Percentiles rank a stretch among this genome's conserved stretches.
Evolutionary conservation across 148 eudicot genomes (phyloP).

Genomic region (Limonium bicolor): DNA sequence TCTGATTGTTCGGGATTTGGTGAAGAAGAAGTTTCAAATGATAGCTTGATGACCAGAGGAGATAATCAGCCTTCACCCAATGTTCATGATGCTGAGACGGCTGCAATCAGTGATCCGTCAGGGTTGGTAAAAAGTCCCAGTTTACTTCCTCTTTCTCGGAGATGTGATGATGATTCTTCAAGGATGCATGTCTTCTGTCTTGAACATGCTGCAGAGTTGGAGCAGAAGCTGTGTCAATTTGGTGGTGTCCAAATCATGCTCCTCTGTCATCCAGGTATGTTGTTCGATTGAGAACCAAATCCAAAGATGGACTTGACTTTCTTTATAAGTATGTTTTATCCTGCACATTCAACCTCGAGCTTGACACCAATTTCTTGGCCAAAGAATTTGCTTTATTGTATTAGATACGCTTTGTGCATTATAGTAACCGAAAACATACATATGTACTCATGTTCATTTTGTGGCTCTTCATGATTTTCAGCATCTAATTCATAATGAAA

Average conservation of each 20-base stretch:
- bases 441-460: no score
- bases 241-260: slow-evolving; percentile 78
- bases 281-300: no score
- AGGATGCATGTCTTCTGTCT: slow-evolving; percentile 91
- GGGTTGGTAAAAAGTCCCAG: slow-evolving; percentile 11
- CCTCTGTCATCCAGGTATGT: slow-evolving; percentile 90
- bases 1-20: slow-evolving; percentile 15
- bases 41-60: slow-evolving; percentile 27
- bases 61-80: slow-evolving; percentile 13
- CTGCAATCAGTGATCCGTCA: slow-evolving; percentile 7
- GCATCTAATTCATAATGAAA: no score
- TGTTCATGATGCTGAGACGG: slow-evolving; percentile 9
- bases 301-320: no score
- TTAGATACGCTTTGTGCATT: no score
- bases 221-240: slow-evolving; percentile 41
- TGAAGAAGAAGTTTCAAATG: slow-evolving; percentile 24
- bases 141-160: slow-evolving; percentile 19
- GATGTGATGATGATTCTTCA: slow-evolving; percentile 69
- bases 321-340: no score
- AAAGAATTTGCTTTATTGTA: no score
- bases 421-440: no score
- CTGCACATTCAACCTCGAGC: no score
- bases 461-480: no score
- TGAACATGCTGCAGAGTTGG: slow-evolving; percentile 86
- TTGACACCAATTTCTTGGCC: no score